Base-by-base conservation (phyloP, 2,329 filamentous ascomycete genomes). In the Sarocladium kiliense region DNA sequence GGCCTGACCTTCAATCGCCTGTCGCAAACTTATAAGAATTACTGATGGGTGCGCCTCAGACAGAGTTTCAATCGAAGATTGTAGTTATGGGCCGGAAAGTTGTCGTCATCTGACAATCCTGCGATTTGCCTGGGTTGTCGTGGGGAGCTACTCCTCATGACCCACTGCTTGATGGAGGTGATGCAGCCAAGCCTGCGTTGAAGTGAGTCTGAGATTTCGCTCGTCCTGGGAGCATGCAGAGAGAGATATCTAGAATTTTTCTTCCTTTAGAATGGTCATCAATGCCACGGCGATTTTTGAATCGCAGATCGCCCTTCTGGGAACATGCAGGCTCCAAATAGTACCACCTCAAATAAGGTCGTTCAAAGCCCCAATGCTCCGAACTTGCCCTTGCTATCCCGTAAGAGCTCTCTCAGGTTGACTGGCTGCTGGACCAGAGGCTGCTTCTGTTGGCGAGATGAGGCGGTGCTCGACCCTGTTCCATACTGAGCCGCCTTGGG, bases 341-440 rank as follows among this genome's bases (percentile, higher is more conserved):
- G n/a, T n/a, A n/a, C n/a, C n/a, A n/a, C n/a, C n/a, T n/a, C n/a
- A n/a, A n/a, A n/a, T n/a, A n/a, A n/a, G n/a, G n/a, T 7, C 25
- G 30, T 12, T 68, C 61, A 72, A 42, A 72, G 55, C 3, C 70
- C 70, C 55, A 71, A 57, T 26, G 70, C 68, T 58, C 63, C 62
- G 50, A 70, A 72, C 50, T 67, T 66, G 37, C 70, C 67, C 54
- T 62, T 61, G 26, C 16, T 45, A 16, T 34, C 53, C 1, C 34
- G 25, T 34, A 54, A 23, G 23, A 44, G 36, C 53, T 54, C 53
- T 18, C 36, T 44, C 27, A 44, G 21, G 14, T 34, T 41, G 18
- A 42, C 25, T 16, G 47, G 47, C 55, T 59, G 54, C n/a, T 69
- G 55, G 27, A 64, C 61, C 23, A 53, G 55, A 26, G 51, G 44